Percentiles rank a stretch among this genome's conserved stretches.
These are phyloP conservation scores for Nigrospora sphaerica DNA, from an alignment of 2,329 filamentous ascomycete genomes.

Conservation along the genomic window DNA sequence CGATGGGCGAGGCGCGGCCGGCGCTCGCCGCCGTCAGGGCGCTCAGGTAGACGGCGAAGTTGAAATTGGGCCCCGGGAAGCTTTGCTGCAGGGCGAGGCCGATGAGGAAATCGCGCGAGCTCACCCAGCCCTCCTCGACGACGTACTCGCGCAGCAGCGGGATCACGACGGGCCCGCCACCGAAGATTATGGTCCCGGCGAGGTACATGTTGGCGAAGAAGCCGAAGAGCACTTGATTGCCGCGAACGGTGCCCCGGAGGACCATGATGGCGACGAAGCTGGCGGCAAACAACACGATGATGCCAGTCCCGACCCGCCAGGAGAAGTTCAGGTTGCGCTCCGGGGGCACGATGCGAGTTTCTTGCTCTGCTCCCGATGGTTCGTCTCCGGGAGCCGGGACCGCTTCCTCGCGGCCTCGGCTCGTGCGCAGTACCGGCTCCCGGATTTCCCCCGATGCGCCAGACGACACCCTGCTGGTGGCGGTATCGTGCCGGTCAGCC, in stretches of 20 bases:
- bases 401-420: no score
- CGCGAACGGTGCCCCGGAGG: slow-evolving; percentile 36
- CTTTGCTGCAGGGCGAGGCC: slow-evolving; percentile 66
- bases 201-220: slow-evolving; percentile 70
- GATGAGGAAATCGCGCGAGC: slow-evolving; percentile 62
- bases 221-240: slow-evolving; percentile 42
- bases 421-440: no score
- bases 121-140: slow-evolving; percentile 64
- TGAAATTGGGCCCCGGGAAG: slow-evolving; percentile 58
- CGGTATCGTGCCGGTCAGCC: no score
- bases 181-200: slow-evolving; percentile 62
- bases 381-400: background rate
- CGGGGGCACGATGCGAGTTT: slow-evolving; percentile 23
- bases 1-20: slow-evolving; percentile 29
- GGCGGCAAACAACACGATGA: slow-evolving; percentile 42
- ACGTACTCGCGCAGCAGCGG: slow-evolving; percentile 55
- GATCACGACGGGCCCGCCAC: slow-evolving; percentile 59
- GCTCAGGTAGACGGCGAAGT: slow-evolving; percentile 44
- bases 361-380: background rate
- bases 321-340: slow-evolving; percentile 30
- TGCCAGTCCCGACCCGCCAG: slow-evolving; percentile 33
- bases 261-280: slow-evolving; percentile 52
- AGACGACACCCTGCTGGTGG: no score
- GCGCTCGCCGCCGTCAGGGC: slow-evolving; percentile 35
- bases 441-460: no score